Conservation (phyloP, 306 rosid species). For the Gastrolobium bilobum region DNA sequence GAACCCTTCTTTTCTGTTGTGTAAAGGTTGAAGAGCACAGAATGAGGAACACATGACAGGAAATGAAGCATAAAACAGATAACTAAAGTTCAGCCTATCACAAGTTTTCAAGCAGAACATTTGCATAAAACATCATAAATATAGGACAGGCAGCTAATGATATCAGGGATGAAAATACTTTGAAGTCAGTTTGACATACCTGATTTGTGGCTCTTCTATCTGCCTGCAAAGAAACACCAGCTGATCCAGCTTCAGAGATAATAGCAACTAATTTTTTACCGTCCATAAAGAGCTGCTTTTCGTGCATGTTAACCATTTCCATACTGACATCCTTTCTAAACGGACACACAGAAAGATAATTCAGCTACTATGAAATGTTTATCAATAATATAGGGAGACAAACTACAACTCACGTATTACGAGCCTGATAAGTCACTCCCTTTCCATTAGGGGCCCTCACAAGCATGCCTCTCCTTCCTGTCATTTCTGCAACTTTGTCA, state of each 20-base stretch:
- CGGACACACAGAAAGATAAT: slow-evolving; percentile 38
- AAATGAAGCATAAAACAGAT: slow-evolving; percentile 38
- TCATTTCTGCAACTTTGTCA: slow-evolving; percentile 94
- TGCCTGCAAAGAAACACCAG: slow-evolving; percentile 98
- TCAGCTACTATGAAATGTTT: slow-evolving; percentile 36
- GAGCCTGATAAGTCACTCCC: slow-evolving; percentile 97
- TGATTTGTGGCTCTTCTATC: slow-evolving; percentile 94
- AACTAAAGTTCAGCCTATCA: slow-evolving; percentile 26
- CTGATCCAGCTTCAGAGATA: slow-evolving; percentile 99
- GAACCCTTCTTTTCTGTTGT: slow-evolving; percentile 93
- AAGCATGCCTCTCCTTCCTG: slow-evolving; percentile 99
- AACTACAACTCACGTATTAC: slow-evolving; percentile 85
- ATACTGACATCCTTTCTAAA: slow-evolving; percentile 89
- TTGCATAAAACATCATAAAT: slow-evolving; percentile 28
- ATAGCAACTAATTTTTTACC: slow-evolving; percentile 94
- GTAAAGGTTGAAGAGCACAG: slow-evolving; percentile 37
- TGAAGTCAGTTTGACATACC: slow-evolving; percentile 56
- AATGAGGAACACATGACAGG: slow-evolving; percentile 30
- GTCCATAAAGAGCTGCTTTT: slow-evolving; percentile 97
- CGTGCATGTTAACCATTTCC: slow-evolving; percentile 99
- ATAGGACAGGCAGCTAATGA: slow-evolving; percentile 18
- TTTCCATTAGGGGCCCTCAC: slow-evolving; percentile 92
- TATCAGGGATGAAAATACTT: slow-evolving; percentile 11
- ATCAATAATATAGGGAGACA: slow-evolving; percentile 16
- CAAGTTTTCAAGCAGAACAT: slow-evolving; percentile 28